These are phyloP conservation scores for Penicillium sp. DNA, from an alignment of 2,329 filamentous ascomycete species.

Conservation along the genomic window DNA sequence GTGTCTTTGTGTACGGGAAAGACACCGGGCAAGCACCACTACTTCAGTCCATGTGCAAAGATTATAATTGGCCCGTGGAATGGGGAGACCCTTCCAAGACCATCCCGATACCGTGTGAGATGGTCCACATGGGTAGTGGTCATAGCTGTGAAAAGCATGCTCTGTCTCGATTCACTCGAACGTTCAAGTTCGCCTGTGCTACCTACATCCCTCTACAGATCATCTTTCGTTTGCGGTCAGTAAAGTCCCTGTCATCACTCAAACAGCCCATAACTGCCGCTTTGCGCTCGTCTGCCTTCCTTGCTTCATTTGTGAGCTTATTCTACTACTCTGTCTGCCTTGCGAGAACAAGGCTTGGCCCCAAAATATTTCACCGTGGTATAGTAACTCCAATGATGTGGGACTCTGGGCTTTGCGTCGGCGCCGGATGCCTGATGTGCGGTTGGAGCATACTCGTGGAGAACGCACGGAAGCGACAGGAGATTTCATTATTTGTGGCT, in stretches of 20 bases:
- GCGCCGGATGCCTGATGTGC: constrained; percentile 62
- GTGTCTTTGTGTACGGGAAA: no score
- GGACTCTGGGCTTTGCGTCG: constrained; percentile 58
- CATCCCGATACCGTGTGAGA: no score
- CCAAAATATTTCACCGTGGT: constrained; percentile 54
- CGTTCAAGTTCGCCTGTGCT: no score
- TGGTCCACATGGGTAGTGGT: no score
- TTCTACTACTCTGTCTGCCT: constrained; percentile 84
- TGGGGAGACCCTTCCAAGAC: no score
- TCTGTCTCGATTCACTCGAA: no score
- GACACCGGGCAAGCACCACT: no score
- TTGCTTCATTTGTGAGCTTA: constrained; percentile 65
- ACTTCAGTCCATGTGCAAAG: no score
- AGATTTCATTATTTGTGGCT: constrained; percentile 71
- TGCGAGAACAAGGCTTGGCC: constrained; percentile 63
- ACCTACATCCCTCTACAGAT: constrained; percentile 68
- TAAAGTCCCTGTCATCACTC: no score
- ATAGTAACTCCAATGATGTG: constrained; percentile 47
- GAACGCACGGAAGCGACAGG: constrained; percentile 55
- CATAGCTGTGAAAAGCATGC: no score
- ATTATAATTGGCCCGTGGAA: no score
- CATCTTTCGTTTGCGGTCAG: constrained; percentile 48
- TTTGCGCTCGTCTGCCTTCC: constrained; percentile 71
- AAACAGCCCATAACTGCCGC: no score
- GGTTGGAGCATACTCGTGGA: constrained; percentile 76